These are phyloP conservation scores for Podospora comata DNA, from an alignment of 495 filamentous ascomycete genomes.

Conservation along the genomic window DNA sequence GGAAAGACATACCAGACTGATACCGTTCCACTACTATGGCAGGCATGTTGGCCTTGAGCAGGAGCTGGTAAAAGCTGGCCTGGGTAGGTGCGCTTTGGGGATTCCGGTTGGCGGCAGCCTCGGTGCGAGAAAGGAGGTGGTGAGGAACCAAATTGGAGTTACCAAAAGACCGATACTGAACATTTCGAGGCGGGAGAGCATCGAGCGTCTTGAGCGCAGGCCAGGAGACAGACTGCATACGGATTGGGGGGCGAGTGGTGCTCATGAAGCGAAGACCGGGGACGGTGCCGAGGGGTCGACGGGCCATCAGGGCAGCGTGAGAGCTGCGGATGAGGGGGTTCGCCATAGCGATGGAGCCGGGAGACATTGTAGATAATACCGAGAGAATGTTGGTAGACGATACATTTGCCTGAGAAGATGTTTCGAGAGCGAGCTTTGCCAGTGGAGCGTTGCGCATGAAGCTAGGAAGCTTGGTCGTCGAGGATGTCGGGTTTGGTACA, in stretches of 20 bases:
- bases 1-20: conserved; percentile 55
- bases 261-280: conserved; percentile 30
- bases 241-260: conserved; percentile 26
- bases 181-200: conserved; percentile 7
- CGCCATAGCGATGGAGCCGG: conserved; percentile 33
- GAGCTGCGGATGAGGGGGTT: conserved; percentile 37
- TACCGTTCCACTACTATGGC: conserved; percentile 87
- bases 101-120: conserved; percentile 88
- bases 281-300: conserved; percentile 20
- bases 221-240: conserved; percentile 5
- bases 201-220: background rate
- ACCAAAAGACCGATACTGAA: conserved; percentile 39
- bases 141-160: conserved; percentile 40
- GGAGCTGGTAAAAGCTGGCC: conserved; percentile 86
- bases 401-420: conserved; percentile 18
- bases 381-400: conserved; percentile 28
- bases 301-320: conserved; percentile 25
- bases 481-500: background rate
- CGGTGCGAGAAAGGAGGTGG: conserved; percentile 53
- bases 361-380: conserved; percentile 31
- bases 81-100: conserved; percentile 81
- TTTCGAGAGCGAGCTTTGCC: conserved; percentile 22
- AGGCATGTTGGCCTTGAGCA: conserved; percentile 89
- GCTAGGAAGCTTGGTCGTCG: conserved; percentile 32
- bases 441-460: conserved; percentile 35